Evolutionary conservation across 1,284 basidiomycete species (phyloP).

Genomic region (Fomitopsis schrenkii): DNA sequence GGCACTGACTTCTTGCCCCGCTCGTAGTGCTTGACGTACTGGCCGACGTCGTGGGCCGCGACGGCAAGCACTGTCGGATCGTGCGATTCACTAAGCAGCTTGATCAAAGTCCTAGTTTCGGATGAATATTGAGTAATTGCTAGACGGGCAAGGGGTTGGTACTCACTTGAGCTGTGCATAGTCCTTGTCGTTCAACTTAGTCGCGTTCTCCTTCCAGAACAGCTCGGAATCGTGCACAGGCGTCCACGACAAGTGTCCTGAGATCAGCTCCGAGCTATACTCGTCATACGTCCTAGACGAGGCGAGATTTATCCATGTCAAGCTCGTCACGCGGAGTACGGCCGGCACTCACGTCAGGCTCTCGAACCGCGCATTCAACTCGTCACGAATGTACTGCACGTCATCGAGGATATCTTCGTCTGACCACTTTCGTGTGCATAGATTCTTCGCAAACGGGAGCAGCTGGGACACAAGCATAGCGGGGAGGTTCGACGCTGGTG

Average conservation of each 20-base stretch:
- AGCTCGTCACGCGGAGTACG: background rate
- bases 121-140: constrained; percentile 3
- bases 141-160: background rate
- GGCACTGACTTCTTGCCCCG: constrained; percentile 80
- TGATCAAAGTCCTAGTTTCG: constrained; percentile 60
- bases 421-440: constrained; percentile 85
- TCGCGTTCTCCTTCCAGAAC: constrained; percentile 97
- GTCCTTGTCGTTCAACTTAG: constrained; percentile 78
- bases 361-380: constrained; percentile 79
- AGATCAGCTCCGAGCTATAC: constrained; percentile 87
- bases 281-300: constrained; percentile 88
- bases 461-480: constrained; percentile 90
- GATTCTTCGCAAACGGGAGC: constrained; percentile 83
- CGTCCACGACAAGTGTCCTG: constrained; percentile 91
- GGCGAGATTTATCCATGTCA: background rate
- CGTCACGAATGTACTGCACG: constrained; percentile 79
- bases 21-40: constrained; percentile 90
- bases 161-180: constrained; percentile 76
- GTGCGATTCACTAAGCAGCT: constrained; percentile 63
- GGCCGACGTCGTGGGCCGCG: constrained; percentile 88
- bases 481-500: constrained; percentile 80
- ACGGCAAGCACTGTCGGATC: constrained; percentile 83
- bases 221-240: constrained; percentile 95
- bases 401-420: constrained; percentile 96
- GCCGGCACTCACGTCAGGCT: constrained; percentile 71